Base-by-base conservation (phyloP, 306 rosid species). In the Crotalaria pallida region DNA sequence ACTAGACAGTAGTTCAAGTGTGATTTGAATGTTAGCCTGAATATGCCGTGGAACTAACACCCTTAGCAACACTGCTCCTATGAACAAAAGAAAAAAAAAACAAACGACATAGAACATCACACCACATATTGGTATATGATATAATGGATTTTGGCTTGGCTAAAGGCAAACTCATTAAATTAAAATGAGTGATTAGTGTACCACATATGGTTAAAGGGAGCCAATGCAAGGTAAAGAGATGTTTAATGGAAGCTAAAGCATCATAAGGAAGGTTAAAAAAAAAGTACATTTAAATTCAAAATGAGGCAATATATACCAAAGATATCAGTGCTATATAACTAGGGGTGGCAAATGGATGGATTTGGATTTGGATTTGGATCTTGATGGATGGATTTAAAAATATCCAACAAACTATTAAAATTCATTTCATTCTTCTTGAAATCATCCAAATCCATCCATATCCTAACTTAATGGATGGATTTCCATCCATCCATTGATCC, bases 61-160 rank as follows among this genome's bases (percentile, higher is more conserved):
- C 89, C 51, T 67, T 53, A 23, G 97, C 93, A 3, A 87, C 85
- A 27, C 60, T 55, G 79, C 91, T 91, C 80, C 77, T 90, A 57
- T 52, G 87, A 47, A 36, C 24, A 72, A 40, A 36, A 11, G 12
- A 17, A 19, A 56, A 26, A 10, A 3, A 19, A 56, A 15, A 23
- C 34, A 26, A 4, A 40, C 33, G 50, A 6, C 10, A 12, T 5
- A 41, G 48, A 41, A 41, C 16, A 5, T 16, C 16, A 12, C 16
- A 41, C 48, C 48, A 41, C 17, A 10, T 40, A 40, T 10, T 40
- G 4, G 45, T 40, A 10, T 40, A 9, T 40, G 45, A 40, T 40
- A 40, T 40, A 40, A 1, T 10, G 11, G 45, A 2, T 10, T 40
- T 40, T 40, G 45, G 45, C 11, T 38, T 38, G 13, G 43, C 10